Percentiles rank a stretch among this genome's conserved stretches.
Conservation (phyloP, 768 basidiomycete genomes). For the Mycena pura region DNA sequence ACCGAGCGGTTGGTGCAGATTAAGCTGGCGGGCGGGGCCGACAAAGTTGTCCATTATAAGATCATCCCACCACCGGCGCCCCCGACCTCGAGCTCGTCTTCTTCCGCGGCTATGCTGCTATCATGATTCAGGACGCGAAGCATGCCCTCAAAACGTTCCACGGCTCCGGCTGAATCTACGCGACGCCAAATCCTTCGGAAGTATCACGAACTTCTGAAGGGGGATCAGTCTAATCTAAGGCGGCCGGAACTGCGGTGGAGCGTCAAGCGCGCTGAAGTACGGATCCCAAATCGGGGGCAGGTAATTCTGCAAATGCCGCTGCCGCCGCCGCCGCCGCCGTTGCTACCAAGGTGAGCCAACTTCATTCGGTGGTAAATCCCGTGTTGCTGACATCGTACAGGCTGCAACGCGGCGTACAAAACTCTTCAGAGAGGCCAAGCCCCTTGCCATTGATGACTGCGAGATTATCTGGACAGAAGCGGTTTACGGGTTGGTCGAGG, state of each 20-base stretch:
- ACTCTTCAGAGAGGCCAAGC: background rate
- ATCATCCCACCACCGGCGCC: constrained; percentile 1
- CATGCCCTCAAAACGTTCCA: constrained; percentile 37
- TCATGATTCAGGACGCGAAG: constrained; percentile 40
- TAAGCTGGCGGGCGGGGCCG: constrained; percentile 11
- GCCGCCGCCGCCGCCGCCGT: background rate
- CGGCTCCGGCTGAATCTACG: background rate
- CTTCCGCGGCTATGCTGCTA: constrained; percentile 20
- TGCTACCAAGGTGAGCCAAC: background rate
- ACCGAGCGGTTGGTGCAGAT: constrained; percentile 37
- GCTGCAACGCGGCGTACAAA: background rate
- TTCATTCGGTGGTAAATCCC: background rate
- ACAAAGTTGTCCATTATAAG: background rate
- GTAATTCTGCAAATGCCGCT: constrained; percentile 3
- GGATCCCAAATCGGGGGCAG: background rate
- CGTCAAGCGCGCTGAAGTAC: background rate
- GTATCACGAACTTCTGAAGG: background rate
- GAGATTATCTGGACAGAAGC: background rate
- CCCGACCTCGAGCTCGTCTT: constrained; percentile 5
- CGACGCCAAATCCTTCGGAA: background rate
- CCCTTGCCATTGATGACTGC: background rate
- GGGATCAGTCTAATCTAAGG: background rate
- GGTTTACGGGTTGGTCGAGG: background rate
- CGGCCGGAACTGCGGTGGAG: background rate
- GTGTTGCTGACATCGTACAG: background rate